Evolutionary conservation across 208 protist genomes (phyloP), one percentile per base, ranked within the genome.

Genomic region (Leishmania arabica): DNA sequence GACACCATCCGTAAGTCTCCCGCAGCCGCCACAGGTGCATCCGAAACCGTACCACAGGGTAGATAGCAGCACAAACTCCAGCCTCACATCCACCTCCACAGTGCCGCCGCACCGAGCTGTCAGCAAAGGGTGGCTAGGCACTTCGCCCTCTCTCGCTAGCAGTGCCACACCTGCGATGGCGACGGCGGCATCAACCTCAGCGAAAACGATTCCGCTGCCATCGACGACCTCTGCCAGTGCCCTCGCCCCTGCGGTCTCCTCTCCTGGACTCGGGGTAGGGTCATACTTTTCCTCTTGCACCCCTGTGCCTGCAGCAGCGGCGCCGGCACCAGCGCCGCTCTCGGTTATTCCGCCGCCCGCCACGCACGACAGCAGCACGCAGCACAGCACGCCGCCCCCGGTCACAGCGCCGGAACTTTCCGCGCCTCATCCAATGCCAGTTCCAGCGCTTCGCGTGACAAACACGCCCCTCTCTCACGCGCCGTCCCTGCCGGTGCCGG

Each of bases 31-130:
- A 64, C n/a, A 76, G 66, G 69, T 56, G 34, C 51, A 42, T 69
- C 21, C 11, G 27, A 80, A 71, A 62, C 53, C 70, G 9, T 54
- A 80, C 42, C 49, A 80, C 60, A 68, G 75, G 76, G 70, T 71
- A 8, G 81, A 84, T 34, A 84, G 81, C 81, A 81, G 53, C 62
- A 80, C 81, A 8, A 80, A 62, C 62, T 84, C 81, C 15, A 80
- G 75, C 49, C 51, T 84, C 15, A 80, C 75, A 72, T 84, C 81
- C 53, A 73, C 81, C 70, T 84, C 81, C 0, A 84, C 81, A 27
- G 60, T 80, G 76, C 81, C 81, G 40, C 81, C 81, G 2, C 21
- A 80, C 70, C 75, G 66, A 13, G 75, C 51, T 45, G 69, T 80
- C 34, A 77, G 58, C 40, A 77, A 77, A 31, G 74, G 74, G 54